A percentile compares a stretch with the other conserved stretches of the same genome.
Conservation (phyloP, 2,329 filamentous ascomycete species). For the Microdochium trichocladiopsis region DNA sequence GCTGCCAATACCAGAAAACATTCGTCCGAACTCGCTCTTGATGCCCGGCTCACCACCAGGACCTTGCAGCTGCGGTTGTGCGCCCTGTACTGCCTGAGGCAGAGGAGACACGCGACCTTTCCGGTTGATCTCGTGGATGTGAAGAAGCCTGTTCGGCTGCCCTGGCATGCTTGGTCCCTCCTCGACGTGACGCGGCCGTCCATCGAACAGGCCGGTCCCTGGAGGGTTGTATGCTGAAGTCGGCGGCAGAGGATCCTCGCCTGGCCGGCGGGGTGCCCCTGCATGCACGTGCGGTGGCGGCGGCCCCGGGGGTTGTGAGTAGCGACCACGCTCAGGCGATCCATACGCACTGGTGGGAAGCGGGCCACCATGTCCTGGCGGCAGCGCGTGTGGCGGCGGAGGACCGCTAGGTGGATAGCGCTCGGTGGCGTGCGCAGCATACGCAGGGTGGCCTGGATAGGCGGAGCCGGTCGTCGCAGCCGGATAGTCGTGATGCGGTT, state of each 20-base stretch:
- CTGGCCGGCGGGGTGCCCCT: constrained; percentile 29
- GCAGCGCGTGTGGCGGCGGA: constrained; percentile 22
- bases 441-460: constrained; percentile 28
- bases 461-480: constrained; percentile 30
- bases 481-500: constrained; percentile 39
- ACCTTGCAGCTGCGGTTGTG: constrained; percentile 71
- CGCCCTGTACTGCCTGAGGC: constrained; percentile 89
- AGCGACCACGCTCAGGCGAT: constrained; percentile 42
- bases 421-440: constrained; percentile 27
- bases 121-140: constrained; percentile 72
- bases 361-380: constrained; percentile 16
- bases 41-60: constrained; percentile 80
- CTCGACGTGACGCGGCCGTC: constrained; percentile 33
- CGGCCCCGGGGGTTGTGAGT: constrained; percentile 23
- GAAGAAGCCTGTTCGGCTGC: constrained; percentile 62
- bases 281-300: constrained; percentile 24
- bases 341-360: constrained; percentile 31
- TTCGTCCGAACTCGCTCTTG: constrained; percentile 89
- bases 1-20: constrained; percentile 85
- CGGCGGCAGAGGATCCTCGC: constrained; percentile 42
- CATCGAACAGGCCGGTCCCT: constrained; percentile 33
- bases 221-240: constrained; percentile 41
- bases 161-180: constrained; percentile 50
- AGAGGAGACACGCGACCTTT: constrained; percentile 81
- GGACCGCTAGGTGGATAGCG: constrained; percentile 27